phyloP scores from a whole-genome alignment of 2,329 filamentous ascomycete genomes.

The Peltaster fructicola region DNA sequence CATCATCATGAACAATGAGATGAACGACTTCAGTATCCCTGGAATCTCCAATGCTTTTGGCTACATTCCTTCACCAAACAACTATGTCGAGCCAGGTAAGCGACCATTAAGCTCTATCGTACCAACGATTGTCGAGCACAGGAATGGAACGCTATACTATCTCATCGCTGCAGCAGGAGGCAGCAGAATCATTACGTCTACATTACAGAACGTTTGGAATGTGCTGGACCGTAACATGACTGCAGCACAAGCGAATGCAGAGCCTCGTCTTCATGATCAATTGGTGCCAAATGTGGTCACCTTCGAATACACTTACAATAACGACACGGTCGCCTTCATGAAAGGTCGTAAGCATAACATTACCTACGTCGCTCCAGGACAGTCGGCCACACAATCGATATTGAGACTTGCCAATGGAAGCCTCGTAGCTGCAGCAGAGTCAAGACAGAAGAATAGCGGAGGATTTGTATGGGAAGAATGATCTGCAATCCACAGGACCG shows the following conservation, averaged over 20 bases:
- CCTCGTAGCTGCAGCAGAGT: constrained; percentile 65
- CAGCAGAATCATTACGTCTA: constrained; percentile 65
- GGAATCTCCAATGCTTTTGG: constrained; percentile 63
- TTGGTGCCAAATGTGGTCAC: constrained; percentile 50
- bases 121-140: constrained; percentile 56
- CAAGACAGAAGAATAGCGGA: constrained; percentile 52
- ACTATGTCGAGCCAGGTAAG: constrained; percentile 68
- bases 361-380: constrained; percentile 44
- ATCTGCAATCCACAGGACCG: too few relatives aligned
- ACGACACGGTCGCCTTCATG: constrained; percentile 46
- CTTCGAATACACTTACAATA: constrained; percentile 55
- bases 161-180: constrained; percentile 64
- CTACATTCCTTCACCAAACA: constrained; percentile 60
- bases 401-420: constrained; percentile 41
- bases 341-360: constrained; percentile 50
- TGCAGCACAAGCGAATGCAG: constrained; percentile 41
- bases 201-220: constrained; percentile 55
- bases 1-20: constrained; percentile 48
- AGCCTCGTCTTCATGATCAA: constrained; percentile 66
- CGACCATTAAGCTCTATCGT: constrained; percentile 69
- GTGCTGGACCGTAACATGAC: constrained; percentile 49
- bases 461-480: too few relatives aligned
- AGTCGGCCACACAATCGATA: constrained; percentile 57
- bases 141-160: constrained; percentile 48
- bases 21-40: constrained; percentile 72